phyloP scores from a whole-genome alignment of 768 basidiomycete genomes.

The Boletus rubroflammeus region DNA sequence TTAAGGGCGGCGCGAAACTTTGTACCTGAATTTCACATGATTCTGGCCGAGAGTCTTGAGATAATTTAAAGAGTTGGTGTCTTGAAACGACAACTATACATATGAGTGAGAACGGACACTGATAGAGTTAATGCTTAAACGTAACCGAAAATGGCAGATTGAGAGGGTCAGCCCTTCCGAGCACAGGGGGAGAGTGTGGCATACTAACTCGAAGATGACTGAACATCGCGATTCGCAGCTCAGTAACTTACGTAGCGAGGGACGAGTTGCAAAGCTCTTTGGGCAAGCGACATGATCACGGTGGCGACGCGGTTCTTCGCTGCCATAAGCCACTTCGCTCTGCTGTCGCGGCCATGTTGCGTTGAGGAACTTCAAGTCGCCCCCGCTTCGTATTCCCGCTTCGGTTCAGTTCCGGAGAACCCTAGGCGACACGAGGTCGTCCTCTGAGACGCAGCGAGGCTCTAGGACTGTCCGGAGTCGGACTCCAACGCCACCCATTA shows the following conservation, averaged over 20 bases:
- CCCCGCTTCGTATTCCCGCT: too few species aligned
- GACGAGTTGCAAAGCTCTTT: not conserved
- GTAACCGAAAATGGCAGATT: not conserved
- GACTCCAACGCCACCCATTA: too few species aligned
- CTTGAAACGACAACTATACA: not conserved
- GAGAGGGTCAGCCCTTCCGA: not conserved
- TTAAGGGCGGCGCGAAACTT: not conserved
- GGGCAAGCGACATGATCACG: not conserved
- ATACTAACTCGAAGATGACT: not conserved
- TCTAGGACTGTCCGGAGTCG: too few species aligned
- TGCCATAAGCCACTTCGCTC: not conserved
- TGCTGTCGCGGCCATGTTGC: not conserved
- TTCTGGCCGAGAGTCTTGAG: not conserved
- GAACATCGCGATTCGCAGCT: not conserved
- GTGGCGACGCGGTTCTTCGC: not conserved
- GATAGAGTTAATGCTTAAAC: not conserved
- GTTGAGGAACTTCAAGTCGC: too few species aligned
- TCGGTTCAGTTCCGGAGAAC: too few species aligned
- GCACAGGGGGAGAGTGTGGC: not conserved
- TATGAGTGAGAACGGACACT: not conserved
- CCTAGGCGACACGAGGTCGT: too few species aligned
- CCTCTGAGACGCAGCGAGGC: too few species aligned
- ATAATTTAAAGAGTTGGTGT: not conserved
- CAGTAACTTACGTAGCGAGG: not conserved
- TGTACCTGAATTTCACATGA: not conserved